Percentiles rank a stretch among this genome's conserved stretches.
Conservation (phyloP, 352 stramenopile genomes). For the Globisporangium alternatum region DNA sequence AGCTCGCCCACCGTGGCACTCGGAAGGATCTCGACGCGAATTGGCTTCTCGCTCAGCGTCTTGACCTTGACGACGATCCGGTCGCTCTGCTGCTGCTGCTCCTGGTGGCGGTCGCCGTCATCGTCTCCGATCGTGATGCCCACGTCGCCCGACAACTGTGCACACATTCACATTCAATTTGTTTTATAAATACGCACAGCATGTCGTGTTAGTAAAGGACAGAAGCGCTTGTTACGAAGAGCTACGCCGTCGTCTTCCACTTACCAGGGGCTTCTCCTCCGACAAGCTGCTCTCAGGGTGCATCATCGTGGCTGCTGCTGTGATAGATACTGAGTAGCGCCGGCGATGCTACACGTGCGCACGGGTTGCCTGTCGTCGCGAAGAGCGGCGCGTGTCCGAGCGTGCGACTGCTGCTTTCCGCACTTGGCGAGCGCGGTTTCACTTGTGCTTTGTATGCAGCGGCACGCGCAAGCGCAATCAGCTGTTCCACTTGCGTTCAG, state of each 20-base stretch:
- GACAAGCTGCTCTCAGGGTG: constrained; percentile 16
- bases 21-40: constrained; percentile 69
- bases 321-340: not conserved
- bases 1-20: constrained; percentile 61
- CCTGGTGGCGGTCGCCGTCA: constrained; percentile 7
- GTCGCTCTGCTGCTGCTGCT: constrained; percentile 30
- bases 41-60: constrained; percentile 83
- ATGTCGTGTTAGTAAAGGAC: not conserved
- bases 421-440: constrained; percentile 9
- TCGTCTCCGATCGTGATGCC: constrained; percentile 41
- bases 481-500: constrained; percentile 16
- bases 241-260: not conserved
- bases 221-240: not conserved
- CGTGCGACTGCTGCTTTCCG: constrained; percentile 1
- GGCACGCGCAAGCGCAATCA: not conserved
- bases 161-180: not conserved
- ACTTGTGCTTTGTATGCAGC: constrained; percentile 10
- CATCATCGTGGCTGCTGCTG: constrained; percentile 16
- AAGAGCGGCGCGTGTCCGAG: not conserved
- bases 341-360: not conserved
- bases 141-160: constrained; percentile 47
- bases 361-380: not conserved
- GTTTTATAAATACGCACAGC: not conserved
- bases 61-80: constrained; percentile 78
- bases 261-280: constrained; percentile 19